Evolutionary conservation across 2,329 filamentous ascomycete species (phyloP), one percentile per base, ranked within the genome.

Genomic region (Shiraia bambusicola): DNA sequence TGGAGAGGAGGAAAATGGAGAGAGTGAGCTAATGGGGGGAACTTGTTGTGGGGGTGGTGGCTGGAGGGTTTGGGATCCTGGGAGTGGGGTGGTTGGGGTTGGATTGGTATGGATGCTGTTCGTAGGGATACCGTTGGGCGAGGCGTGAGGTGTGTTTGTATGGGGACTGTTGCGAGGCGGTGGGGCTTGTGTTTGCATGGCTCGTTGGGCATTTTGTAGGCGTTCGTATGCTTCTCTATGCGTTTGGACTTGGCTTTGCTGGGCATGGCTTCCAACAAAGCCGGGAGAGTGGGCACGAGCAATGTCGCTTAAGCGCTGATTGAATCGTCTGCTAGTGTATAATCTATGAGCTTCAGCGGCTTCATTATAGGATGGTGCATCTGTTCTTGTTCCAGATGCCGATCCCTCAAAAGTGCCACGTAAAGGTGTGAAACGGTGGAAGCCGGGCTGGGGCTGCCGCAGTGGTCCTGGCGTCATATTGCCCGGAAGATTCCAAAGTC

Each of bases 231-330:
- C 47, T n/a, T 36, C 48, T 26, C 52, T 34, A 10, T 57, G 53
- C 10, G 37, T 40, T 32, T 48, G 54, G 13, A 54, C 49, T 38
- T 45, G 50, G 8, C 47, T 42, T n/a, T 24, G 25, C 14, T 26
- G 46, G 15, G 32, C 13, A 25, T 12, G 11, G 26, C 19, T 40
- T 13, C 13, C 34, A n/a, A 19, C 38, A n/a, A n/a, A n/a, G 16
- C 37, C 39, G 9, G 15, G 26, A 25, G 11, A 34, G 4, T 37
- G 41, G 16, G 13, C 36, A 4, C 48, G 52, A 1, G 37, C 45
- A 32, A 62, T 59, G 26, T 63, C 61, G 31, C 58, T 59, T 4
- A 54, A 61, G 8, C 50, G 46, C 34, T 59, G 58, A 5, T 28
- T 34, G 11, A 37, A 30, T 31, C 54, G 40, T 16, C 27, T 28